Percentiles rank a stretch among this genome's conserved stretches.
These are phyloP conservation scores for Aspergillus thermomutatus DNA, from an alignment of 2,329 filamentous ascomycete species.

Conservation along the genomic window DNA sequence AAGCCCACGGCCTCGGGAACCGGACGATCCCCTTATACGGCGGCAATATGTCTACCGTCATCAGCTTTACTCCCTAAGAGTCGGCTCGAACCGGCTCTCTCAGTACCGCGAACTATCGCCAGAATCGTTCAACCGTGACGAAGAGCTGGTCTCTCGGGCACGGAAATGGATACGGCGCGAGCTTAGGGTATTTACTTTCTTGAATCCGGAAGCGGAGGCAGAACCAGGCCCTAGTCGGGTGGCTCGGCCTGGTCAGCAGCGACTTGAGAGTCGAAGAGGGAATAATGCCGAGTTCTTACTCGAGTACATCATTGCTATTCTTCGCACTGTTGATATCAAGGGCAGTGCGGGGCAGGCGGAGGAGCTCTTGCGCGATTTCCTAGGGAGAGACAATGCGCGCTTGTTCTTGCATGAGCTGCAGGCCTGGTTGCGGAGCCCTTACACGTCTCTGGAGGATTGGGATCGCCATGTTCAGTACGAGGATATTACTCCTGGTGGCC, in stretches of 20 bases:
- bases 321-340: conserved; percentile 79
- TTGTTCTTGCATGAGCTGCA: conserved; percentile 83
- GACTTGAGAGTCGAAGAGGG: conserved; percentile 46
- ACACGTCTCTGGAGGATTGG: conserved; percentile 68
- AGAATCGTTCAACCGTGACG: conserved; percentile 59
- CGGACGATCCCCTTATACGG: conserved; percentile 50
- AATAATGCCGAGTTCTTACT: conserved; percentile 80
- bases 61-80: conserved; percentile 71
- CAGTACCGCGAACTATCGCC: conserved; percentile 73
- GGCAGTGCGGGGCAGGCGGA: conserved; percentile 75
- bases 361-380: conserved; percentile 71
- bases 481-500: conserved; percentile 11
- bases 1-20: conserved; percentile 28
- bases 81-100: conserved; percentile 77
- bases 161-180: conserved; percentile 80
- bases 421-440: conserved; percentile 80
- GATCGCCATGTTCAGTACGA: conserved; percentile 74
- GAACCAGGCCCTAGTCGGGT: conserved; percentile 13
- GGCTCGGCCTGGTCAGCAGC: conserved; percentile 27
- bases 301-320: conserved; percentile 78
- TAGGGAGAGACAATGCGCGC: conserved; percentile 69
- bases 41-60: conserved; percentile 72
- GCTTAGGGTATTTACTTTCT: conserved; percentile 75
- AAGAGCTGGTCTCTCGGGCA: conserved; percentile 70
- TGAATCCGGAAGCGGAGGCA: conserved; percentile 44